A percentile compares a stretch with the other conserved stretches of the same genome.
phyloP scores from a whole-genome alignment of 495 filamentous ascomycete genomes.

The Usnea hakonensis region DNA sequence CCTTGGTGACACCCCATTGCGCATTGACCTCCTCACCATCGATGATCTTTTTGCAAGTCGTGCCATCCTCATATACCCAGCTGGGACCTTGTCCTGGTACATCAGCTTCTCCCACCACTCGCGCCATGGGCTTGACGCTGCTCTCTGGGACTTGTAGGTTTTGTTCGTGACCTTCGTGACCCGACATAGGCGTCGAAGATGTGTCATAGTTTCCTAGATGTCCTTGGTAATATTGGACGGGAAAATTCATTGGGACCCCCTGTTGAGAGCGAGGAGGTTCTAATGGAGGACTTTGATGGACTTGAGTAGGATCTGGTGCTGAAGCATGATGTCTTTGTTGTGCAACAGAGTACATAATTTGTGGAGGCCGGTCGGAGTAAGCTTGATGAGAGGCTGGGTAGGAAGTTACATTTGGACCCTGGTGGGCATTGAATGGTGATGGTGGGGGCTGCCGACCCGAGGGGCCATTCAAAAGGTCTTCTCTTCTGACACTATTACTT shows the following conservation, averaged over 20 bases:
- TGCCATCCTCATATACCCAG: conserved; percentile 83
- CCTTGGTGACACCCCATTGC: conserved; percentile 88
- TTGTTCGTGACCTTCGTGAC: conserved; percentile 9
- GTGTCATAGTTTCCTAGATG: conserved; percentile 6
- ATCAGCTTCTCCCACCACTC: conserved; percentile 42
- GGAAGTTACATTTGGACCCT: neutral
- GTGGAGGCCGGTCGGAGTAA: neutral
- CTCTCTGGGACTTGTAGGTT: conserved; percentile 9
- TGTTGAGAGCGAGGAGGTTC: conserved; percentile 4
- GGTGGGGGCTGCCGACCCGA: neutral
- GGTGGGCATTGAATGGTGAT: neutral
- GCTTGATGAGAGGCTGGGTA: neutral
- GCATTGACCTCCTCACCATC: conserved; percentile 83
- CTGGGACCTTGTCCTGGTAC: conserved; percentile 72
- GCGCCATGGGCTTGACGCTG: conserved; percentile 29
- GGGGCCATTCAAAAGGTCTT: neutral
- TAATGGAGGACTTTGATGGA: conserved; percentile 1
- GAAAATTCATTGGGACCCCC: neutral
- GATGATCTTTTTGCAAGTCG: conserved; percentile 72
- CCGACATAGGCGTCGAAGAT: neutral
- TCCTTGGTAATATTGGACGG: conserved; percentile 12
- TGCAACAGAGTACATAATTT: conserved; percentile 2
- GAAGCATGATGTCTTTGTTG: neutral
- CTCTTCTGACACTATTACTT: neutral
- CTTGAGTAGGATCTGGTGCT: conserved; percentile 4